phyloP scores from a whole-genome alignment of 208 protist genomes.

The Pavlovales sp. region DNA sequence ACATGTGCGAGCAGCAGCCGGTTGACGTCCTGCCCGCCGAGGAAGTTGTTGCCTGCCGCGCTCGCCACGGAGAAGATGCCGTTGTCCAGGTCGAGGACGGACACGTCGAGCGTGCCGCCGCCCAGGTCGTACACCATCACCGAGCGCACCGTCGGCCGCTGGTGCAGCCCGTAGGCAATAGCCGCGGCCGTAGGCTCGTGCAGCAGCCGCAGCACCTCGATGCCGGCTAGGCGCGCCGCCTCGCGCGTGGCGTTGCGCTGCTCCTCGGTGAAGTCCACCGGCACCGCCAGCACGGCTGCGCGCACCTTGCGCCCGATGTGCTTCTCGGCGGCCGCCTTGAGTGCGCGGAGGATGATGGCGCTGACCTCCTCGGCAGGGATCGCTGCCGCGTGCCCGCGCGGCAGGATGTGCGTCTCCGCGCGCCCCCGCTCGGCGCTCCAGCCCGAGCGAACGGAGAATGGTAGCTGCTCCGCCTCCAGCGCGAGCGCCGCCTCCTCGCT shows the following conservation, averaged over 20 bases:
- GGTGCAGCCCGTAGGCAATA: constrained; percentile 38
- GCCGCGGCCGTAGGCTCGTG: constrained; percentile 45
- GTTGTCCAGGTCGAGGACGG: constrained; percentile 34
- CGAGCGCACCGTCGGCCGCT: not conserved
- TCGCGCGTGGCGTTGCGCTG: constrained; percentile 33
- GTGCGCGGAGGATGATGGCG: not conserved
- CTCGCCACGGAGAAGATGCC: constrained; percentile 7
- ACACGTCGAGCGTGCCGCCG: constrained; percentile 47
- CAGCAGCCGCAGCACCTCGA: constrained; percentile 28
- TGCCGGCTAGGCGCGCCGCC: constrained; percentile 8
- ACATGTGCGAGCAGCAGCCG: not conserved
- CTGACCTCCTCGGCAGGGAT: not conserved
- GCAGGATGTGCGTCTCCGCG: not conserved
- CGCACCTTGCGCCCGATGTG: not conserved
- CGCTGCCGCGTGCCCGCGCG: not conserved
- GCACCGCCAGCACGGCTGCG: constrained; percentile 26
- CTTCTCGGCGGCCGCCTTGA: not conserved
- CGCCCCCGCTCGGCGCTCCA: not conserved
- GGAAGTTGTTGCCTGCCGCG: constrained; percentile 29
- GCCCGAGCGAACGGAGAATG: not conserved
- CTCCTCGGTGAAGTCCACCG: constrained; percentile 15
- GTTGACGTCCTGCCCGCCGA: constrained; percentile 36
- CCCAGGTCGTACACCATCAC: constrained; percentile 44
- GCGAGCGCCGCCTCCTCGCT: not conserved
- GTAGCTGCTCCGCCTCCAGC: not conserved